Evolutionary conservation across 805 yeast species (phyloP), one percentile per base, ranked within the genome.

Genomic region (Nematodospora valgi): DNA sequence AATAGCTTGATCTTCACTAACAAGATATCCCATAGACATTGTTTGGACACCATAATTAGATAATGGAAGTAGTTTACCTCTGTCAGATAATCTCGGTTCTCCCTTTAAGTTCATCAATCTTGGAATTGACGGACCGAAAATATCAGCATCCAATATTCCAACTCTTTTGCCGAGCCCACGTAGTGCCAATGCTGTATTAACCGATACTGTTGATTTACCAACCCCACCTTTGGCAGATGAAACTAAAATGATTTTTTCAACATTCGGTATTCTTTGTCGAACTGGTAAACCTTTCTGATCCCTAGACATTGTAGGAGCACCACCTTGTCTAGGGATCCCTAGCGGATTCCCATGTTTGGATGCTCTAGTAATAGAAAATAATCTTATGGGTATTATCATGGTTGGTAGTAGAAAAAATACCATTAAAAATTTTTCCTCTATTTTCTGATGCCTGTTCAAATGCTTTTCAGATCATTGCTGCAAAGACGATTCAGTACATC

Each of bases 11-110:
- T 74, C 79, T 6, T 82, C 82, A 2, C 71, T 57, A 2, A 86
- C 73, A 45, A 86, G 61, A 48, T 80, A 86, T 0, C 95, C 95
- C 94, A 86, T 86, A 0, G 94, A 85, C 95, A 86, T 86, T 5
- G 88, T 75, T 45, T 82, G 80, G 3, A 86, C 52, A 0, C 95
- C 95, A 44, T 80, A 84, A 51, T 84, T 86, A 8, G 68, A 54
- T 46, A 85, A 56, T 0, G 95, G 95, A 0, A 80, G 51, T 3
- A 86, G 60, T 45, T 72, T 71, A 0, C 87, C 86, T 2, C 47
- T 44, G 2, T 49, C 52, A 0, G 76, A 58, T 9, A 82, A 50
- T 18, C 82, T 51, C 1, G 94, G 93, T 46, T 82, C 91, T 0
- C 89, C 88, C 2, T 62, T 45, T 6, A 86, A 62, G n/a, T 74